These are phyloP conservation scores for Eimeria praecox DNA, from an alignment of 169 alveolate genomes.

Conservation along the genomic window DNA sequence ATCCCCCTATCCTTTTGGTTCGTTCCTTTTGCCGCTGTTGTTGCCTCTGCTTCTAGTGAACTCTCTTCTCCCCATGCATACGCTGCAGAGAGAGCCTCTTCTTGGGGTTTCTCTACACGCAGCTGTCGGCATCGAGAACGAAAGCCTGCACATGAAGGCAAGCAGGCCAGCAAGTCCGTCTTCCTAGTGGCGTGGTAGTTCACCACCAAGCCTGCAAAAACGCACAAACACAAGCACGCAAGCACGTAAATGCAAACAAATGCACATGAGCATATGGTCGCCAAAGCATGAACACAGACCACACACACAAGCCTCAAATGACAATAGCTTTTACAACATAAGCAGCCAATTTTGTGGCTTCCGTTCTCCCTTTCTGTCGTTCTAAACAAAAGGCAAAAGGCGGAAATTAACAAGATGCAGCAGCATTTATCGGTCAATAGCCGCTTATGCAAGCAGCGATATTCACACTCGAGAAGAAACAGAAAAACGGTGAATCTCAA, in stretches of 20 bases:
- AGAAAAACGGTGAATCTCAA: not conserved
- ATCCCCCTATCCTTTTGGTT: not conserved
- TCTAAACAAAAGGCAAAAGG: not conserved
- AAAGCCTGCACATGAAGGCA: conserved; percentile 25
- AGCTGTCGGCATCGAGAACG: not conserved
- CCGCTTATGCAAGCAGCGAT: not conserved
- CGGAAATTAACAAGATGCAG: too few species aligned
- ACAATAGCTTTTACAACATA: not conserved
- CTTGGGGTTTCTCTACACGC: not conserved
- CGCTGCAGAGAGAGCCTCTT: not conserved
- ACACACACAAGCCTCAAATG: not conserved
- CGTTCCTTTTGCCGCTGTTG: not conserved
- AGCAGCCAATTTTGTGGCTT: not conserved
- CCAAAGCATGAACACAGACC: not conserved
- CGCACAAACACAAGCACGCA: not conserved
- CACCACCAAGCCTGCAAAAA: not conserved
- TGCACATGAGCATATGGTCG: not conserved
- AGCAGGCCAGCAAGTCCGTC: conserved; percentile 24
- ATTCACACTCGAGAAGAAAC: not conserved
- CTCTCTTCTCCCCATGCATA: not conserved
- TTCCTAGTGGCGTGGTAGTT: not conserved
- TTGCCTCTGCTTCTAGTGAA: not conserved
- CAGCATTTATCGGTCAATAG: not conserved
- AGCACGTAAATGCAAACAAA: not conserved
- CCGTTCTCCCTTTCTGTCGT: not conserved